Base-by-base conservation (phyloP, 768 basidiomycete genomes). In the Lanmaoa pseudosensibilis region DNA sequence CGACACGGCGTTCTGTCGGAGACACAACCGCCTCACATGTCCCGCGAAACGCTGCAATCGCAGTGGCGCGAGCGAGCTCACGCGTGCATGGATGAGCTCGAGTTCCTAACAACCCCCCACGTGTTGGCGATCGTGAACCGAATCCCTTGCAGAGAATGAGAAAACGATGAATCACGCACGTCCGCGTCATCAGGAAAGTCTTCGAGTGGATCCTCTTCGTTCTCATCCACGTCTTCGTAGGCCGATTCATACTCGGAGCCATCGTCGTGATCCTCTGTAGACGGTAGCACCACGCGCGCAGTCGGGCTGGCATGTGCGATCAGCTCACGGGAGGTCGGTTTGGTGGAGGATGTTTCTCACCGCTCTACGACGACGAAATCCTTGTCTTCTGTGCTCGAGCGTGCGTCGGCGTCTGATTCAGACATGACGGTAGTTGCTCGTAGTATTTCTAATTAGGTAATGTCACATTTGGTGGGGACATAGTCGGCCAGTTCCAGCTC, bases 171-270 rank as follows among this genome's bases (percentile, higher is more conserved):
- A 27, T 39, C 38, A 70, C 83, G 60, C 63, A 92, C 94, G 72
- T 92, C 86, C 2, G 89, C 90, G 36, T 94, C 87, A 56, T 92
- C 90, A 2, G 94, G 92, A 59, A 89, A 86, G 61, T 87, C 87
- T 48, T 78, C 84, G 21, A 96, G 74, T 12, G 88, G 83, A 67
- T 94, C 86, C 3, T 80, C 84, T 46, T 85, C 83, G 39, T 69
- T 69, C 40, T 81, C 84, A 23, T 66, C 71, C 4, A 66, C 68
- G 5, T 79, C 79, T 33, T 79, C 79, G 8, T 70, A 64, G 1
- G 68, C 73, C 1, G 75, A 76, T 52, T 83, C 75, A 53, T 74
- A 75, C 39, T 78, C 64, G 41, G 65, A 64, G 27, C 58, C 64
- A 36, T 69, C 65, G 40, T 65, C 70, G 55, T 69, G 62, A 16